phyloP scores from a whole-genome alignment of 1,139 yeast species.

The Suhomyces panamericanus region DNA sequence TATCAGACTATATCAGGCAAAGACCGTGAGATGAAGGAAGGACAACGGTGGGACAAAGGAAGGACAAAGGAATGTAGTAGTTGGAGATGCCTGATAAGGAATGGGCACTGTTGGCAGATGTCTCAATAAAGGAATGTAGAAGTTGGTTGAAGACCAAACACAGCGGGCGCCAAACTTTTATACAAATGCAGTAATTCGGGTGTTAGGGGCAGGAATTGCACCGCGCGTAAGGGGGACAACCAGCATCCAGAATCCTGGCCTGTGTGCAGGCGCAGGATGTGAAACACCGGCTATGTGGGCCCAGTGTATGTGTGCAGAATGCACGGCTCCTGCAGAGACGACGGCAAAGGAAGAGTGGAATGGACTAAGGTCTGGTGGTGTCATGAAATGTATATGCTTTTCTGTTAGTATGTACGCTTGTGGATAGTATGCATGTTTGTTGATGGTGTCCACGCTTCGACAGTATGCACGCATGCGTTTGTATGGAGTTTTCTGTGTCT shows the following conservation, averaged over 20 bases:
- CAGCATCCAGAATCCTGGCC: constrained; percentile 2
- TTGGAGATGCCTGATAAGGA: constrained; percentile 11
- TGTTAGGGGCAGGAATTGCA: constrained; percentile 4
- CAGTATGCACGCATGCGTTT: no score
- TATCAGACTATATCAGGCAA: not conserved
- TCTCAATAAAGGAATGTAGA: constrained; percentile 9
- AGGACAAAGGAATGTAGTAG: constrained; percentile 10
- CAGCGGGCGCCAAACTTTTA: constrained; percentile 11
- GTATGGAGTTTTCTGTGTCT: no score
- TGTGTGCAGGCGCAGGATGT: constrained; percentile 1
- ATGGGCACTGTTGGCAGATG: constrained; percentile 1
- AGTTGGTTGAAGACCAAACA: constrained; percentile 2
- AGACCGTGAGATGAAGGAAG: constrained; percentile 2
- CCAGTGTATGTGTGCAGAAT: not conserved
- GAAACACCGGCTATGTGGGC: not conserved
- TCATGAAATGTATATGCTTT: no score
- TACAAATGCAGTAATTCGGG: constrained; percentile 15
- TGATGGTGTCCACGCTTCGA: no score
- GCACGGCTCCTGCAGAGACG: no score
- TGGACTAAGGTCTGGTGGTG: no score
- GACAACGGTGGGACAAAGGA: constrained; percentile 1
- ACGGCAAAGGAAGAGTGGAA: no score
- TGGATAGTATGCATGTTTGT: no score
- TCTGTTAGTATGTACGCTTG: no score
- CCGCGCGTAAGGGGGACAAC: constrained; percentile 12